These are phyloP conservation scores for Alopecurus myosuroides DNA, from an alignment of 176 grass and related monocot species.

Conservation along the genomic window DNA sequence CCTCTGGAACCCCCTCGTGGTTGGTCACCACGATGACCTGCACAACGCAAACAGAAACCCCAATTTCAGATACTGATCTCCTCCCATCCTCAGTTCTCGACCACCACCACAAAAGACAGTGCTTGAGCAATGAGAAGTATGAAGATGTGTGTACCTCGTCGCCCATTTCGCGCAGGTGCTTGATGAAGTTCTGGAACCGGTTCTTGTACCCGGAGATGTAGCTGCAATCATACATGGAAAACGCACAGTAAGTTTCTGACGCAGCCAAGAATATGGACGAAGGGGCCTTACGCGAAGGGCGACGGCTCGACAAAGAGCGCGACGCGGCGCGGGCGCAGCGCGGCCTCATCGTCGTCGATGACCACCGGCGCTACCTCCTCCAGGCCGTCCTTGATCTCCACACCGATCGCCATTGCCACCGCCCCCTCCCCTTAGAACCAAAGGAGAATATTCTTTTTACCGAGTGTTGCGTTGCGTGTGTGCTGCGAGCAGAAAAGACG, in stretches of 20 bases:
- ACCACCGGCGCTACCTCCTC: constrained; percentile 25
- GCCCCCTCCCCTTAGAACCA: no score
- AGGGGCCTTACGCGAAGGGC: constrained; percentile 73
- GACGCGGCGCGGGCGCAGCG: constrained; percentile 31
- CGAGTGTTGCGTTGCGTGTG: not conserved
- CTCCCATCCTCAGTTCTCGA: no score
- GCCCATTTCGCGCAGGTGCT: constrained; percentile 59
- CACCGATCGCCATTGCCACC: constrained; percentile 24
- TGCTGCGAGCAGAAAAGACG: no score
- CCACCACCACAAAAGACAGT: no score
- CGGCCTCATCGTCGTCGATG: constrained; percentile 38
- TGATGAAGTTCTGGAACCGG: constrained; percentile 74
- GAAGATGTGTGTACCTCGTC: constrained; percentile 32
- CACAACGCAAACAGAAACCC: not conserved
- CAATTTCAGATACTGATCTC: not conserved
- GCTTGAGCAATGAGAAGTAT: no score
- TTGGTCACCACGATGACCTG: constrained; percentile 95
- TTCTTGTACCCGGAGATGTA: constrained; percentile 79
- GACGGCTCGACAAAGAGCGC: constrained; percentile 75
- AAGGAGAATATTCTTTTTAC: not conserved
- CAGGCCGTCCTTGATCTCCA: constrained; percentile 19
- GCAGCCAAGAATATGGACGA: no score
- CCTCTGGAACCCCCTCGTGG: constrained; percentile 79
- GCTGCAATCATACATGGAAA: constrained; percentile 29
- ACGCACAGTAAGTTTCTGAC: no score